phyloP scores from a whole-genome alignment of 345 rosid species.

The Lenwebbia sp. region DNA sequence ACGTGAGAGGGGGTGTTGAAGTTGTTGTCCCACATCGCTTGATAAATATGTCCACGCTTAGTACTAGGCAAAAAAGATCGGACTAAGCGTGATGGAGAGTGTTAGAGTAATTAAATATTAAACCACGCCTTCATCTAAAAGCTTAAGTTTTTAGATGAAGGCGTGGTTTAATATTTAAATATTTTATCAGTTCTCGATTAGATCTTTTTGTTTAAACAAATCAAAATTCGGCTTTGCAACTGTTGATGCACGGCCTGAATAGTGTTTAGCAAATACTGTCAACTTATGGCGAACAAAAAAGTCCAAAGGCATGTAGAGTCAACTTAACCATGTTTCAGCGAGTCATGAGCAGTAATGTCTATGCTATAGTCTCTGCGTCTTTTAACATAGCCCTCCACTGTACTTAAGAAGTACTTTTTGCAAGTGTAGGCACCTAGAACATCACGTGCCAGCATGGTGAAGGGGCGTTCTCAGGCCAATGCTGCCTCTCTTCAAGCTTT shows the following conservation, averaged over 20 bases:
- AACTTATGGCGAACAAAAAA: not conserved
- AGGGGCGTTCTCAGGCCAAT: slow-evolving; percentile 85
- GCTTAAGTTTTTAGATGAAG: too few relatives aligned
- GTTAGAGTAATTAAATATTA: too few relatives aligned
- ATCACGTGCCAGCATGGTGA: slow-evolving; percentile 71
- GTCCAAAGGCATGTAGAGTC: not conserved
- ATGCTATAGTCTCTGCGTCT: not conserved
- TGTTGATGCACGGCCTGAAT: not conserved
- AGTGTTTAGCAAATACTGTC: not conserved
- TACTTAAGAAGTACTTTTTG: not conserved
- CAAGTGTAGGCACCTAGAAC: slow-evolving; percentile 73
- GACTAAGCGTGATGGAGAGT: too few relatives aligned
- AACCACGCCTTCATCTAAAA: too few relatives aligned
- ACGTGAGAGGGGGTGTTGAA: too few relatives aligned
- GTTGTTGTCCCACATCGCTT: too few relatives aligned
- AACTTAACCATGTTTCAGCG: not conserved
- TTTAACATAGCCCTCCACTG: not conserved
- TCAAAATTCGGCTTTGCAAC: not conserved
- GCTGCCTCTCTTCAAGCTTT: slow-evolving; percentile 77
- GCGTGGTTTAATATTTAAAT: too few relatives aligned
- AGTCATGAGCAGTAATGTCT: not conserved
- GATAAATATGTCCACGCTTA: too few relatives aligned
- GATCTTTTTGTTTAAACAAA: not conserved
- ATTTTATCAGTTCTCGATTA: not conserved
- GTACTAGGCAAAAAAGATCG: too few relatives aligned